phyloP scores from a whole-genome alignment of 352 stramenopile genomes.

The Pythium sp. region DNA sequence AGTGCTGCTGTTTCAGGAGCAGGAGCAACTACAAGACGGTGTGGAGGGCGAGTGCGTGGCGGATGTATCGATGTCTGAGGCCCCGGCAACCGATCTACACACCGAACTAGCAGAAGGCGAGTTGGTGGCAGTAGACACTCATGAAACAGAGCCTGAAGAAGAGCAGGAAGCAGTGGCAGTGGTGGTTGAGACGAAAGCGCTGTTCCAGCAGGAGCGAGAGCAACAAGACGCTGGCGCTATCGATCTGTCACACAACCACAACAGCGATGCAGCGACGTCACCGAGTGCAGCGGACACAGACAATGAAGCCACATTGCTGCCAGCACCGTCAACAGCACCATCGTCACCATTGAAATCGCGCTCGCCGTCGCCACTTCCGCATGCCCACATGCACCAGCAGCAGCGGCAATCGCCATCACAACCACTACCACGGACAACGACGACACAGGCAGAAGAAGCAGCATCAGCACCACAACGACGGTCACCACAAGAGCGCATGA shows the following conservation, averaged over 20 bases:
- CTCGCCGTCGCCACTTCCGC: neutral
- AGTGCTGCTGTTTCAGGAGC: no score
- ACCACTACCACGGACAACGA: neutral
- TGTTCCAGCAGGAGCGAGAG: neutral
- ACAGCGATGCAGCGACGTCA: neutral
- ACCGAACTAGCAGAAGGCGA: neutral
- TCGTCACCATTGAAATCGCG: neutral
- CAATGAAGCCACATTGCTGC: neutral
- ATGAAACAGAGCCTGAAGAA: no score
- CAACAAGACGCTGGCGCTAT: neutral
- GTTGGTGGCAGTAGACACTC: no score
- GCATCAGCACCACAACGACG: slow-evolving; percentile 3
- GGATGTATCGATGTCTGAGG: neutral
- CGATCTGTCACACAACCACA: neutral
- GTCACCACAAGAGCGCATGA: slow-evolving; percentile 20
- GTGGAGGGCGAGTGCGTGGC: no score
- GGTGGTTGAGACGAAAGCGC: neutral
- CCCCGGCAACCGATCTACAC: neutral
- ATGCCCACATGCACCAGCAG: neutral
- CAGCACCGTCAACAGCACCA: neutral
- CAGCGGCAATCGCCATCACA: neutral
- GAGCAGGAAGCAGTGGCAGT: neutral
- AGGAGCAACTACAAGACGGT: no score
- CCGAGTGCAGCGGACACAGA: neutral
- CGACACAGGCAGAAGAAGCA: neutral